A percentile compares a stretch with the other conserved stretches of the same genome.
Conservation (phyloP, 257 asterid genomes). For the Nicotiana noctiflora region DNA sequence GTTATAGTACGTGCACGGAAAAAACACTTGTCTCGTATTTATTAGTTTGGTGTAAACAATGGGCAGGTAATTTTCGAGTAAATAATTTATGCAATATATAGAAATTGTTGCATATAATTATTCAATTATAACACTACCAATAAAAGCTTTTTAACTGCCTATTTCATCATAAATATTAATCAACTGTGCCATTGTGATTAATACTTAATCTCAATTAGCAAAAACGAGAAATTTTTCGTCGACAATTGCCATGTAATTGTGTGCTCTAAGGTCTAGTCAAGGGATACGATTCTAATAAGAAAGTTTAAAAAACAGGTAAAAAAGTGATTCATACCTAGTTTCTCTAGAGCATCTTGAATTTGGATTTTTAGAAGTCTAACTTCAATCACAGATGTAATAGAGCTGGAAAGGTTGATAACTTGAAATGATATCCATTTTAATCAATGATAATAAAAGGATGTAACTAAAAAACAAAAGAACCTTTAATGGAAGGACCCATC, state of each 20-base stretch:
- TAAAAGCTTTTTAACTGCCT: neutral
- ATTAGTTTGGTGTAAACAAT: no score
- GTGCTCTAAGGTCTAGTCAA: neutral
- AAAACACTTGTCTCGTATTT: no score
- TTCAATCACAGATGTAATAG: neutral
- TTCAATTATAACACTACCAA: neutral
- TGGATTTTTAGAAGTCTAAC: constrained; percentile 5
- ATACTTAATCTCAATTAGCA: neutral
- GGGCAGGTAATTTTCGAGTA: no score
- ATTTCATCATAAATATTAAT: neutral
- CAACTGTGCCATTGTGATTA: neutral
- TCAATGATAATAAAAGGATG: neutral
- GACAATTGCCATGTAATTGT: neutral
- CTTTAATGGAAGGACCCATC: constrained; percentile 9
- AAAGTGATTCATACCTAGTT: neutral
- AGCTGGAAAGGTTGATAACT: constrained; percentile 6
- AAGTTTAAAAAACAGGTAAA: neutral
- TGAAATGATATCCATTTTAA: neutral
- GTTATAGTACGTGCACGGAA: no score
- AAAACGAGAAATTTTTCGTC: neutral
- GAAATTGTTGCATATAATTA: neutral
- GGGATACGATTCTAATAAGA: neutral
- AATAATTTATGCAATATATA: neutral
- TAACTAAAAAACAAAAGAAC: neutral
- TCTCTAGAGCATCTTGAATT: neutral